Percentiles rank a stretch among this genome's conserved stretches.
These are phyloP conservation scores for Pleurotus djamor DNA, from an alignment of 768 basidiomycete species.

Conservation along the genomic window DNA sequence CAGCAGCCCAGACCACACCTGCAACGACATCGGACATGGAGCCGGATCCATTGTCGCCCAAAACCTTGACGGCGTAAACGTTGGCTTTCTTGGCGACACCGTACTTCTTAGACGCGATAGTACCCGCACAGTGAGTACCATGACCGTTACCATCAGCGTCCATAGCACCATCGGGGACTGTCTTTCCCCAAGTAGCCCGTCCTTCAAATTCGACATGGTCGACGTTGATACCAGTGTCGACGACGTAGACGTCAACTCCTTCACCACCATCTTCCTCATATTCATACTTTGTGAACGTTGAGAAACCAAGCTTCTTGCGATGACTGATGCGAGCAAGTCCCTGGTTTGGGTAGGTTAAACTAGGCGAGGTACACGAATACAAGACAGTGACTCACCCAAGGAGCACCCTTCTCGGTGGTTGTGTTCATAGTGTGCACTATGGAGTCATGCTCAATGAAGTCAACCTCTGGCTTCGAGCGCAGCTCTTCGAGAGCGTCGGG, in stretches of 20 bases:
- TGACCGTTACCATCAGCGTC: slow-evolving; percentile 96
- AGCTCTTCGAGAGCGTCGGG: slow-evolving; percentile 69
- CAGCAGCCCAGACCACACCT: slow-evolving; percentile 82
- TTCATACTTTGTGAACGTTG: slow-evolving; percentile 83
- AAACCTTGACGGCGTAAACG: slow-evolving; percentile 88
- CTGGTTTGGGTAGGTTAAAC: slow-evolving; percentile 33
- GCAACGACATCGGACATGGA: slow-evolving; percentile 92
- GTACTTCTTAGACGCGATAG: slow-evolving; percentile 89
- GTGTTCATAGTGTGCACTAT: slow-evolving; percentile 72
- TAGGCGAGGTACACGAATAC: neutral
- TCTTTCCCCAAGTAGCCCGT: slow-evolving; percentile 92
- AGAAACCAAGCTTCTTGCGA: slow-evolving; percentile 67
- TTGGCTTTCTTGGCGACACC: slow-evolving; percentile 96
- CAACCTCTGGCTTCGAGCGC: slow-evolving; percentile 84
- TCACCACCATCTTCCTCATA: slow-evolving; percentile 75
- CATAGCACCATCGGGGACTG: slow-evolving; percentile 77
- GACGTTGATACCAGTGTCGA: slow-evolving; percentile 90
- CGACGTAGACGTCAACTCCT: slow-evolving; percentile 89
- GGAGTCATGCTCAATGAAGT: slow-evolving; percentile 92
- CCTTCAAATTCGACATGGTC: slow-evolving; percentile 85
- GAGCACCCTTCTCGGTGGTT: slow-evolving; percentile 60
- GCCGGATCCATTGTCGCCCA: slow-evolving; percentile 93
- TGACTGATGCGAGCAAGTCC: slow-evolving; percentile 96
- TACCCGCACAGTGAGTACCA: slow-evolving; percentile 93
- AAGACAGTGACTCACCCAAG: slow-evolving; percentile 76